Percentiles rank a stretch among this genome's conserved stretches.
phyloP scores from a whole-genome alignment of 768 basidiomycete species.

The Boletellus emodensis region DNA sequence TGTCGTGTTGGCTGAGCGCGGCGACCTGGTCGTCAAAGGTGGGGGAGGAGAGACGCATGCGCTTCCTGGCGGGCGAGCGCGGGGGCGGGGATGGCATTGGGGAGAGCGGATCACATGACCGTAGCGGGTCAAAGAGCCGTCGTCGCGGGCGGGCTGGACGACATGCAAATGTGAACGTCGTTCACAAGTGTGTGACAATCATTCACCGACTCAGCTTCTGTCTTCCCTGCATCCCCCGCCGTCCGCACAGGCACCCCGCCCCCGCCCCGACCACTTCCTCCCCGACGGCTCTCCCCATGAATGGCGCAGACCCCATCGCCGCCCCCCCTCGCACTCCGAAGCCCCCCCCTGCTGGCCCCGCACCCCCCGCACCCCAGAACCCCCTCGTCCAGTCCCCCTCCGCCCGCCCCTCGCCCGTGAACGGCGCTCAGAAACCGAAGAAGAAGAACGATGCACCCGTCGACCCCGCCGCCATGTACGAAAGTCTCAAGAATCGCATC shows the following conservation, averaged over 20 bases:
- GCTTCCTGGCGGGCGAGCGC: slow-evolving; percentile 49
- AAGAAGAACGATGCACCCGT: slow-evolving; percentile 63
- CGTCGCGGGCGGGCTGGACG: background rate
- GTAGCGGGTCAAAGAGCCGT: background rate
- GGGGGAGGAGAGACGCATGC: slow-evolving; percentile 62
- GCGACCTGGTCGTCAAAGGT: slow-evolving; percentile 53
- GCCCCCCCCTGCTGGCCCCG: slow-evolving; percentile 54
- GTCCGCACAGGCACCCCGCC: slow-evolving; percentile 12
- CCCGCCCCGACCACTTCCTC: slow-evolving; percentile 8
- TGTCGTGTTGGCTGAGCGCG: slow-evolving; percentile 52
- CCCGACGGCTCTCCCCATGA: slow-evolving; percentile 36
- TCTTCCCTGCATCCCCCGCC: slow-evolving; percentile 28
- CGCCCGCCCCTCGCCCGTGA: slow-evolving; percentile 30
- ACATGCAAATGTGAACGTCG: background rate
- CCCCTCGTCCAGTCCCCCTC: slow-evolving; percentile 36
- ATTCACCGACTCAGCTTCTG: slow-evolving; percentile 26
- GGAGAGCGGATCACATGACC: slow-evolving; percentile 19
- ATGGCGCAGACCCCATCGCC: slow-evolving; percentile 35
- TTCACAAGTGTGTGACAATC: background rate
- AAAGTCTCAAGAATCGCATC: slow-evolving; percentile 83
- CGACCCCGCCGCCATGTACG: slow-evolving; percentile 85
- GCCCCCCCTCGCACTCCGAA: slow-evolving; percentile 37
- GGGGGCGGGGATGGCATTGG: background rate
- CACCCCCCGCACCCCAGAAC: slow-evolving; percentile 59
- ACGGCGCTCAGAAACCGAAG: slow-evolving; percentile 55